phyloP scores from a whole-genome alignment of 2,329 filamentous ascomycete species.

The Elsinoe perseae region DNA sequence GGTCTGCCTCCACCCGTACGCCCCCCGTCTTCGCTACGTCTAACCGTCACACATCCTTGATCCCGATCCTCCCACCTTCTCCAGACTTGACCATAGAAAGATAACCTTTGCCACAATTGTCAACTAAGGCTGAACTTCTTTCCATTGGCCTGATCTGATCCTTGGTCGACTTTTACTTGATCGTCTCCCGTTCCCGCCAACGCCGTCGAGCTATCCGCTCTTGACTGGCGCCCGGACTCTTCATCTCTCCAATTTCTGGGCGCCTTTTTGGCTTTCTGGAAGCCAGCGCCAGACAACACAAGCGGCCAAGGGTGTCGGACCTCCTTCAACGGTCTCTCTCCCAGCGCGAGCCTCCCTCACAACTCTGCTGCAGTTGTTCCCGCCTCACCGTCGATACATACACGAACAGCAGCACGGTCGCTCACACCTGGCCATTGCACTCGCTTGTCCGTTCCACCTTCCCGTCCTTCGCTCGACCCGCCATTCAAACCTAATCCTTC shows the following conservation, averaged over 20 bases:
- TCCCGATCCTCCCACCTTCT: neutral
- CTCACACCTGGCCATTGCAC: conserved; percentile 8
- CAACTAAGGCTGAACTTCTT: neutral
- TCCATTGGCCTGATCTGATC: neutral
- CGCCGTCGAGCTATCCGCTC: conserved; percentile 5
- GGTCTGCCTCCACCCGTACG: neutral
- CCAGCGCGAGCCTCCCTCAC: neutral
- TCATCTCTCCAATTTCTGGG: conserved; percentile 7
- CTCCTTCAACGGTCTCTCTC: neutral
- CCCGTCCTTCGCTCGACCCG: conserved; percentile 8
- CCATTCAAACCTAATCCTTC: conserved; percentile 10
- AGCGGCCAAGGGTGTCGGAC: conserved; percentile 1
- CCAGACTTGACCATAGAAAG: neutral
- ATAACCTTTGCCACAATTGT: conserved; percentile 3
- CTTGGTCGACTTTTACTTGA: conserved; percentile 3
- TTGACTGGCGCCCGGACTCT: neutral
- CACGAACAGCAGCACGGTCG: conserved; percentile 4
- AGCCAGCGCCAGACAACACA: conserved; percentile 8
- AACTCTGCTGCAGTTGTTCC: neutral
- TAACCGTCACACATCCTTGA: conserved; percentile 7
- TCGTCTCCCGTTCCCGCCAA: conserved; percentile 1
- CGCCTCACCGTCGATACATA: conserved; percentile 7
- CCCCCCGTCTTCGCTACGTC: neutral
- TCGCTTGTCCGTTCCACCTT: conserved; percentile 10
- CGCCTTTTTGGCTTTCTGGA: conserved; percentile 4